Conservation (phyloP, 1,284 basidiomycete genomes). For the Pholiota adiposa region DNA sequence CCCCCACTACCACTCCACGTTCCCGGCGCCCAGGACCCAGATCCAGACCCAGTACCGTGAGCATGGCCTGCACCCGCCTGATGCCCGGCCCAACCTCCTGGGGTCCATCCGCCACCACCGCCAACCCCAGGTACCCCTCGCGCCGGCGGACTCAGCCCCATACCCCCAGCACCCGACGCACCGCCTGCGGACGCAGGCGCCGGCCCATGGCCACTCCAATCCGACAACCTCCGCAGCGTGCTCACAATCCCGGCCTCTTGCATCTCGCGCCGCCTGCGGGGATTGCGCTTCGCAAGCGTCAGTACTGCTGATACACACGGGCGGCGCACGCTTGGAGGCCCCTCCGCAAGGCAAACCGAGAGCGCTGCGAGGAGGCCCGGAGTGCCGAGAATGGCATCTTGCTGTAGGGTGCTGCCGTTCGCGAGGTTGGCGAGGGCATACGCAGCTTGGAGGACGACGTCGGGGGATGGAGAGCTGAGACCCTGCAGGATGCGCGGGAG, state of each 20-base stretch:
- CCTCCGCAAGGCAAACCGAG: conserved; percentile 63
- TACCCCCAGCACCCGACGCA: not conserved
- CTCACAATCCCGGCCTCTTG: conserved; percentile 42
- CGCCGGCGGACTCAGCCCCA: not conserved
- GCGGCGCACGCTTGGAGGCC: conserved; percentile 57
- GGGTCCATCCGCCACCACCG: not conserved
- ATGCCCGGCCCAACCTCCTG: not conserved
- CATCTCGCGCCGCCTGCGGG: conserved; percentile 36
- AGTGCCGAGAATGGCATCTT: conserved; percentile 52
- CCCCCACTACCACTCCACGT: conserved; percentile 13
- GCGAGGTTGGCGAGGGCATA: conserved; percentile 66
- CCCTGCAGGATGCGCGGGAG: conserved; percentile 48
- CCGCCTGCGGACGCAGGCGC: too few relatives aligned
- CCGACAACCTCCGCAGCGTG: conserved; percentile 23
- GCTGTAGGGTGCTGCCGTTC: conserved; percentile 55
- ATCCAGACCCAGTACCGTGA: too few relatives aligned
- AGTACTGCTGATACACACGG: conserved; percentile 53
- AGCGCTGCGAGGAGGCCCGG: conserved; percentile 50
- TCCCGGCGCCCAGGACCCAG: not conserved
- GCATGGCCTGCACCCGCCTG: too few relatives aligned
- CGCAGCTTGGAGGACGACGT: conserved; percentile 47
- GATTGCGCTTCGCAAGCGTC: conserved; percentile 48
- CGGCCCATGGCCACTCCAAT: conserved; percentile 1
- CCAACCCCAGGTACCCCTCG: not conserved
- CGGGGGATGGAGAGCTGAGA: conserved; percentile 46